Percentiles rank a stretch among this genome's conserved stretches.
Conservation (phyloP, 768 basidiomycete genomes). For the Boletus tylopilopsis region DNA sequence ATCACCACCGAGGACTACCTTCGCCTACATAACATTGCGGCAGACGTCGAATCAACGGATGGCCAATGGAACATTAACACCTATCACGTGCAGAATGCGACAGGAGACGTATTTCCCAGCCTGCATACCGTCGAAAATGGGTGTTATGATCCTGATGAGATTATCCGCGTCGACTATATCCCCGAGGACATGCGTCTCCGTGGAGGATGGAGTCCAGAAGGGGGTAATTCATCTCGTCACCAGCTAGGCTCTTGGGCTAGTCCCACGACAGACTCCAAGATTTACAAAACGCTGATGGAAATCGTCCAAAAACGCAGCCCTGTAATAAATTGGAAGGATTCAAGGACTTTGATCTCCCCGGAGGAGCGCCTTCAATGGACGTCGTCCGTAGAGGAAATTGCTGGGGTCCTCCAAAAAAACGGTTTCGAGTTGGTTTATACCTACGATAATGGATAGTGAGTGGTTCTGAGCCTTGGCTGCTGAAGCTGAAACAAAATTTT, state of each 20-base stretch:
- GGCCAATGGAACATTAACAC: slow-evolving; percentile 36
- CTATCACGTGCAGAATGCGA: slow-evolving; percentile 30
- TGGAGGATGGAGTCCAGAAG: slow-evolving; percentile 26
- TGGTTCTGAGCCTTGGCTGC: background rate
- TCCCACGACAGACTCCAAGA: slow-evolving; percentile 9
- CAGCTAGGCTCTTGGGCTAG: slow-evolving; percentile 20
- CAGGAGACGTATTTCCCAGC: slow-evolving; percentile 18
- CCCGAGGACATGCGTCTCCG: slow-evolving; percentile 30
- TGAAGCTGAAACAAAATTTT: background rate
- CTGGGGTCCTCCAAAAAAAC: slow-evolving; percentile 31
- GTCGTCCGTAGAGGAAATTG: slow-evolving; percentile 28
- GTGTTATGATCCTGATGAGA: slow-evolving; percentile 34
- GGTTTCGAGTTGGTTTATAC: slow-evolving; percentile 42
- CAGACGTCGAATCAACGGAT: slow-evolving; percentile 31
- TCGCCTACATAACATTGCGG: slow-evolving; percentile 35
- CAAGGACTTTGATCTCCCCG: slow-evolving; percentile 18
- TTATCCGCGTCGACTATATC: slow-evolving; percentile 37
- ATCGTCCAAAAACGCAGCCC: slow-evolving; percentile 8
- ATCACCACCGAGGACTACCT: slow-evolving; percentile 41
- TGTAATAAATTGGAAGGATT: slow-evolving; percentile 24
- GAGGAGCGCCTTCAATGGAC: slow-evolving; percentile 17
- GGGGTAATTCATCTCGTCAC: slow-evolving; percentile 13
- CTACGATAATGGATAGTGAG: slow-evolving; percentile 40
- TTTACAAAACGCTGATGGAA: slow-evolving; percentile 17
- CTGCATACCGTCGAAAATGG: slow-evolving; percentile 35